Conservation (phyloP, 768 basidiomycete species). For the Rhizopogon vinicolor region DNA sequence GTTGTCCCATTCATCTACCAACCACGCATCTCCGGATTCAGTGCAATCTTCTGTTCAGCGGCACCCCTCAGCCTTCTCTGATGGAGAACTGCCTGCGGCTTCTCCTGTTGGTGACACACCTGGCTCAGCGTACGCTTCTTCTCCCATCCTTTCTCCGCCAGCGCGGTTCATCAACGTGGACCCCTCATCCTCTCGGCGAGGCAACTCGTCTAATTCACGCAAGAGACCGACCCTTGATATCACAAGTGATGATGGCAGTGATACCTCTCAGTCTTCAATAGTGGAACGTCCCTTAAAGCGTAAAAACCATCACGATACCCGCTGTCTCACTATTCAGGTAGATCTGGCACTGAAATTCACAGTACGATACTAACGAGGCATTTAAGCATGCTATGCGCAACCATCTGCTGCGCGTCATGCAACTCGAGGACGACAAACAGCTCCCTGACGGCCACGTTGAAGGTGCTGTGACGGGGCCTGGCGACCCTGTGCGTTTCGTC, state of each 20-base stretch:
- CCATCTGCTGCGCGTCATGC: slow-evolving; percentile 61
- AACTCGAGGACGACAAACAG: slow-evolving; percentile 46
- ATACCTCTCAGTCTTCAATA: slow-evolving; percentile 29
- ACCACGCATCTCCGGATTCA: slow-evolving; percentile 16
- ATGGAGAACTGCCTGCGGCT: neutral
- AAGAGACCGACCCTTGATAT: slow-evolving; percentile 28
- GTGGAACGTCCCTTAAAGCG: slow-evolving; percentile 37
- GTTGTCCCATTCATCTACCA: slow-evolving; percentile 22
- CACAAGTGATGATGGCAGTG: slow-evolving; percentile 32
- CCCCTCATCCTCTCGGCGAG: slow-evolving; percentile 5
- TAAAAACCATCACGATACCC: slow-evolving; percentile 56
- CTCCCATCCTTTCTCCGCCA: slow-evolving; percentile 13
- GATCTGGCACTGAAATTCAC: slow-evolving; percentile 7
- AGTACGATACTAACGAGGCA: neutral
- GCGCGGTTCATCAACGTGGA: slow-evolving; percentile 18
- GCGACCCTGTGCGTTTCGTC: slow-evolving; percentile 67
- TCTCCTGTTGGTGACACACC: slow-evolving; percentile 5
- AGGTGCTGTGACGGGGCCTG: slow-evolving; percentile 36
- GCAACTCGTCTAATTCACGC: slow-evolving; percentile 10
- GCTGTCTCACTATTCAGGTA: slow-evolving; percentile 67
- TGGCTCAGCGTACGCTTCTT: slow-evolving; percentile 2
- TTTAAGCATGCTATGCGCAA: slow-evolving; percentile 64
- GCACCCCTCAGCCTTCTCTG: slow-evolving; percentile 2
- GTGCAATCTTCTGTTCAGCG: slow-evolving; percentile 1
- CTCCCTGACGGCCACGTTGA: slow-evolving; percentile 63